These are phyloP conservation scores for Pichia sp. DNA, from an alignment of 1,139 yeast genomes.

Conservation along the genomic window DNA sequence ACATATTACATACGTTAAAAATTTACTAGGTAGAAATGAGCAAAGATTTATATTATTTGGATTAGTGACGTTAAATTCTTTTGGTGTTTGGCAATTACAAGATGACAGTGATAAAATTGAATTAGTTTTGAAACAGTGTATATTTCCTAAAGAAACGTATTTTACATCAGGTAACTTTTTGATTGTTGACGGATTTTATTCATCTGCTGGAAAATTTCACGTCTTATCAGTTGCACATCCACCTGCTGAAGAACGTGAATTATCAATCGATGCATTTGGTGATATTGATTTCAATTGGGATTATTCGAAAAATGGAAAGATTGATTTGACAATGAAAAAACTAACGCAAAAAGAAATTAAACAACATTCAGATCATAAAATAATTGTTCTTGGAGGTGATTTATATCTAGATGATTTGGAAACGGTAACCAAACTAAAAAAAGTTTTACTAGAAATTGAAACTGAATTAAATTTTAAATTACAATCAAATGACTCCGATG, in stretches of 20 bases:
- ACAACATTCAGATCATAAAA: conserved; percentile 40
- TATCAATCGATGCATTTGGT: conserved; percentile 66
- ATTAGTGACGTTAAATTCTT: conserved; percentile 53
- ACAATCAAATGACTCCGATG: neutral
- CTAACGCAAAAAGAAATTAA: conserved; percentile 49
- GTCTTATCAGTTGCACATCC: conserved; percentile 83
- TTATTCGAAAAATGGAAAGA: conserved; percentile 38
- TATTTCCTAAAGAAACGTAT: conserved; percentile 61
- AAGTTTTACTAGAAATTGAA: conserved; percentile 37
- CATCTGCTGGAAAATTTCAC: conserved; percentile 64
- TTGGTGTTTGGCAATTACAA: conserved; percentile 69
- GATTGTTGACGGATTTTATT: conserved; percentile 78
- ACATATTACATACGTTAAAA: conserved; percentile 71
- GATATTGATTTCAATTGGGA: conserved; percentile 74
- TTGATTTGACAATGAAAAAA: conserved; percentile 54
- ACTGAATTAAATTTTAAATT: conserved; percentile 4
- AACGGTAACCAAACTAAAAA: conserved; percentile 56
- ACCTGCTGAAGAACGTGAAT: conserved; percentile 71
- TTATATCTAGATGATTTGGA: conserved; percentile 63
- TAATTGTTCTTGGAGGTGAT: conserved; percentile 71
- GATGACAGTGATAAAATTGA: conserved; percentile 78
- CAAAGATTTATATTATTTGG: conserved; percentile 75
- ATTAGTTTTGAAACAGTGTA: conserved; percentile 59
- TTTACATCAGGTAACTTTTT: conserved; percentile 77
- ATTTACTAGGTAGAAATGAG: conserved; percentile 79